Conservation (phyloP, 2,329 filamentous ascomycete genomes). For the Simplicillium aogashimaense region DNA sequence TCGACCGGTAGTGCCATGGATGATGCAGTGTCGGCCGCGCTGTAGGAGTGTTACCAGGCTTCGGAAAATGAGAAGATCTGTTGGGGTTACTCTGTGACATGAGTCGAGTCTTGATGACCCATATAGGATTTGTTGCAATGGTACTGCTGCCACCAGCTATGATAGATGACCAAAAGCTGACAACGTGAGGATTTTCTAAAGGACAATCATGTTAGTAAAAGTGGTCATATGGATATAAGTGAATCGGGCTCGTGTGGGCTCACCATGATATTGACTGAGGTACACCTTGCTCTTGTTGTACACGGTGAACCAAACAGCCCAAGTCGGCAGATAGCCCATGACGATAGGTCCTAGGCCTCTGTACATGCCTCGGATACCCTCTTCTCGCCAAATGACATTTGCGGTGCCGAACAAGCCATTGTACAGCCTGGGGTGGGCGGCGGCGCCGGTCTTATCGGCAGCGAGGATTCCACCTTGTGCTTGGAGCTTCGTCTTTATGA, state of each 20-base stretch:
- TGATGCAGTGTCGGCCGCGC: slow-evolving; percentile 46
- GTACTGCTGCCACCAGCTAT: slow-evolving; percentile 89
- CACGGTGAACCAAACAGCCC: slow-evolving; percentile 96
- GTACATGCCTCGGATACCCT: slow-evolving; percentile 85
- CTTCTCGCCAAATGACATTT: slow-evolving; percentile 73
- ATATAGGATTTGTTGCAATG: slow-evolving; percentile 91
- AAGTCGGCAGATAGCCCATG: slow-evolving; percentile 90
- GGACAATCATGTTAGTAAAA: slow-evolving; percentile 9
- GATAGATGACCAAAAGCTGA: slow-evolving; percentile 84
- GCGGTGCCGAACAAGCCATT: slow-evolving; percentile 82
- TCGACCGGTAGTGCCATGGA: slow-evolving; percentile 88
- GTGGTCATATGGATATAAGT: background rate
- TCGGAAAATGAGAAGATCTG: slow-evolving; percentile 37
- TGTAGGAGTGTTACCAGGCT: slow-evolving; percentile 42
- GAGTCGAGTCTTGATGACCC: slow-evolving; percentile 96
- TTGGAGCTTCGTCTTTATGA: slow-evolving; percentile 97
- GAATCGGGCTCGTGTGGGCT: slow-evolving; percentile 2
- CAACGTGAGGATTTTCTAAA: slow-evolving; percentile 63
- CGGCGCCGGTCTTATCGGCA: slow-evolving; percentile 36
- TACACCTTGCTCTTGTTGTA: slow-evolving; percentile 82
- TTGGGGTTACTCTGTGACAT: slow-evolving; percentile 74
- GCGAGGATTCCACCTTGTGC: slow-evolving; percentile 76
- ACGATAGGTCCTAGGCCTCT: slow-evolving; percentile 90
- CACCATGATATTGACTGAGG: slow-evolving; percentile 58
- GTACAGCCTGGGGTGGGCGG: slow-evolving; percentile 55